Percentiles rank a stretch among this genome's conserved stretches.
These are phyloP conservation scores for Ricinus communis DNA, from an alignment of 345 rosid genomes.

Conservation along the genomic window DNA sequence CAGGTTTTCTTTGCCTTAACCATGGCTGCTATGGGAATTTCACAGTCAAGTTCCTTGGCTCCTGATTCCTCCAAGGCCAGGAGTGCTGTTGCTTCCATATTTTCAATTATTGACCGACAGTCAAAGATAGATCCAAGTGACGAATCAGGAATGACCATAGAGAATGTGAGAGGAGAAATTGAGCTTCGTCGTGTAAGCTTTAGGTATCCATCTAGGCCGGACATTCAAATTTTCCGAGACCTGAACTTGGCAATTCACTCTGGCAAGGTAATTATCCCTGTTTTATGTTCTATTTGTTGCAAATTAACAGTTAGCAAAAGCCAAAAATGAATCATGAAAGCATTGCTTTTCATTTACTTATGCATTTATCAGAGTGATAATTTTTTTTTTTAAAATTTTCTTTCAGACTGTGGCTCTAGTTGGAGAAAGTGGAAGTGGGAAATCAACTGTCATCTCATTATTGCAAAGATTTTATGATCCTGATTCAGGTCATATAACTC, in stretches of 20 bases:
- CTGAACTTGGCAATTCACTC: conserved; percentile 62
- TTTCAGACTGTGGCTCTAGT: conserved; percentile 83
- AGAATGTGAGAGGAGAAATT: conserved; percentile 65
- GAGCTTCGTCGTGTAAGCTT: conserved; percentile 68
- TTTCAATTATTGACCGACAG: conserved; percentile 55
- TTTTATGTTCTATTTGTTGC: background rate
- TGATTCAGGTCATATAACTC: conserved; percentile 65
- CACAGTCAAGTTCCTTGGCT: conserved; percentile 70
- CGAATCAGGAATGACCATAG: conserved; percentile 57
- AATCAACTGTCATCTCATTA: conserved; percentile 72
- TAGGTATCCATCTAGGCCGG: conserved; percentile 70
- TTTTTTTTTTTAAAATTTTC: too few species aligned
- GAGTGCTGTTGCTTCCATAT: conserved; percentile 65
- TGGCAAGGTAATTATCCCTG: conserved; percentile 59
- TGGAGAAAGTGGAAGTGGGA: conserved; percentile 89
- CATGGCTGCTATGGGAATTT: conserved; percentile 58
- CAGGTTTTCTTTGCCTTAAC: conserved; percentile 79
- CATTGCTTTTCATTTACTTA: too few species aligned
- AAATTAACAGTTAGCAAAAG: background rate
- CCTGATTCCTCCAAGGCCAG: conserved; percentile 48
- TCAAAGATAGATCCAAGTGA: conserved; percentile 70
- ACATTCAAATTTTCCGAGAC: conserved; percentile 61
- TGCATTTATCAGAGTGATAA: too few species aligned
- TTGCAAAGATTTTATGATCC: conserved; percentile 82
- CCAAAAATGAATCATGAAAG: background rate